A percentile compares a stretch with the other conserved stretches of the same genome.
Conservation (phyloP, 2,329 filamentous ascomycete genomes). For the Colletotrichum sidae region DNA sequence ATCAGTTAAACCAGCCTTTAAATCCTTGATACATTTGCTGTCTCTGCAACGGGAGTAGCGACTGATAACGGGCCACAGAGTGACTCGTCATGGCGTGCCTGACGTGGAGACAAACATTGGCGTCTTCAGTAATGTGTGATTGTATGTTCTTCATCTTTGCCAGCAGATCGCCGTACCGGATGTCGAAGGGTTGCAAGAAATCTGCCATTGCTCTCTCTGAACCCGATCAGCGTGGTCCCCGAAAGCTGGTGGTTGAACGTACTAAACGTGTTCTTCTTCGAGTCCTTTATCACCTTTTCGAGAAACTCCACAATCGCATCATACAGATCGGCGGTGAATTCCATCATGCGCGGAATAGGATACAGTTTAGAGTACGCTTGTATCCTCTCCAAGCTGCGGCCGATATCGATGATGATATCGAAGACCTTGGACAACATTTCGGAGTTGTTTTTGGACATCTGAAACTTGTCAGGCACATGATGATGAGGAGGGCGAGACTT, state of each 20-base stretch:
- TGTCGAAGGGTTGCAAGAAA: slow-evolving; percentile 36
- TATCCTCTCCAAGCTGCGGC: slow-evolving; percentile 41
- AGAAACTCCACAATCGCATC: slow-evolving; percentile 43
- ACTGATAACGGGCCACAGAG: slow-evolving; percentile 35
- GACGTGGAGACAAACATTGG: slow-evolving; percentile 34
- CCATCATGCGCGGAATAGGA: slow-evolving; percentile 42
- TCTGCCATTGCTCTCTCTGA: slow-evolving; percentile 22
- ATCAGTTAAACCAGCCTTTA: neutral
- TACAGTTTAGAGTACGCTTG: slow-evolving; percentile 40
- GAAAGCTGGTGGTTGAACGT: neutral
- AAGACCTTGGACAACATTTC: slow-evolving; percentile 41
- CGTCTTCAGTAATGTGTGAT: slow-evolving; percentile 37
- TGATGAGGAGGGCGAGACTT: neutral
- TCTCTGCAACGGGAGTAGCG: slow-evolving; percentile 34
- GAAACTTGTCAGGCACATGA: neutral
- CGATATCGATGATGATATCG: slow-evolving; percentile 43
- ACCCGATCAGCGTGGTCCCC: neutral
- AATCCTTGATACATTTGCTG: slow-evolving; percentile 27
- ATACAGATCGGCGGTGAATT: slow-evolving; percentile 43
- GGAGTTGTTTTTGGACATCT: slow-evolving; percentile 42
- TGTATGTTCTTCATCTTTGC: slow-evolving; percentile 36
- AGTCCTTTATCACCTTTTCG: slow-evolving; percentile 39
- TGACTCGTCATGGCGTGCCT: slow-evolving; percentile 35
- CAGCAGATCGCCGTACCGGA: slow-evolving; percentile 38
- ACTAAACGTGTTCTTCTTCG: slow-evolving; percentile 35